These are phyloP conservation scores for Euphorbia pulcherrima DNA, from an alignment of 345 rosid species.

Conservation along the genomic window DNA sequence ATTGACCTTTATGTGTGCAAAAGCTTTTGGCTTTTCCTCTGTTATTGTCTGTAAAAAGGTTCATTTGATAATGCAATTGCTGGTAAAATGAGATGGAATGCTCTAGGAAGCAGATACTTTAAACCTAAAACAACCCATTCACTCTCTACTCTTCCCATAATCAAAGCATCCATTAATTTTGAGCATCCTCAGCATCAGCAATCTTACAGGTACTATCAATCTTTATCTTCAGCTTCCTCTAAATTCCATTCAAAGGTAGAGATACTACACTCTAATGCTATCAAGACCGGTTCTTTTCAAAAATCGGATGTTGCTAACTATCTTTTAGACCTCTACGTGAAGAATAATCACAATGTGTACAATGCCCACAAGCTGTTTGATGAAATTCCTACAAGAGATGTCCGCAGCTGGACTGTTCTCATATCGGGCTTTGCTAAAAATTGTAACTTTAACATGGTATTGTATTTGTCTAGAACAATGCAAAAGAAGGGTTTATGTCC, in stretches of 20 bases:
- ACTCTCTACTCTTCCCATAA: not conserved
- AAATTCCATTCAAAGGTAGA: not conserved
- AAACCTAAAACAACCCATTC: not conserved
- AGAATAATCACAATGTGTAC: not conserved
- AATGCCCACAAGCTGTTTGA: slow-evolving; percentile 21
- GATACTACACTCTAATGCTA: slow-evolving; percentile 11
- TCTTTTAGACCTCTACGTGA: slow-evolving; percentile 8
- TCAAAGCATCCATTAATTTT: not conserved
- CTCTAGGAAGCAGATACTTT: not conserved
- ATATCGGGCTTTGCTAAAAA: slow-evolving; percentile 35
- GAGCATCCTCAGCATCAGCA: not conserved
- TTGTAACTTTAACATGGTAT: slow-evolving; percentile 23
- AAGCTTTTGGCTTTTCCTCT: too few relatives aligned
- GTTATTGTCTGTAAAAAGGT: too few relatives aligned
- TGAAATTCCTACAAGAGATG: slow-evolving; percentile 20
- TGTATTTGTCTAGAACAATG: slow-evolving; percentile 38
- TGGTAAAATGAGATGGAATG: not conserved
- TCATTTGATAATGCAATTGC: not conserved
- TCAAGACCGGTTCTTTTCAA: slow-evolving; percentile 16
- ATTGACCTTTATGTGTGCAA: too few relatives aligned
- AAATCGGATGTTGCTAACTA: slow-evolving; percentile 5
- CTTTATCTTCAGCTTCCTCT: not conserved
- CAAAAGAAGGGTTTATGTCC: slow-evolving; percentile 33
- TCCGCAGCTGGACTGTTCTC: slow-evolving; percentile 44
- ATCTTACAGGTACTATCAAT: not conserved